Base-by-base conservation (phyloP, 1,284 basidiomycete species). In the Mycena sp. region DNA sequence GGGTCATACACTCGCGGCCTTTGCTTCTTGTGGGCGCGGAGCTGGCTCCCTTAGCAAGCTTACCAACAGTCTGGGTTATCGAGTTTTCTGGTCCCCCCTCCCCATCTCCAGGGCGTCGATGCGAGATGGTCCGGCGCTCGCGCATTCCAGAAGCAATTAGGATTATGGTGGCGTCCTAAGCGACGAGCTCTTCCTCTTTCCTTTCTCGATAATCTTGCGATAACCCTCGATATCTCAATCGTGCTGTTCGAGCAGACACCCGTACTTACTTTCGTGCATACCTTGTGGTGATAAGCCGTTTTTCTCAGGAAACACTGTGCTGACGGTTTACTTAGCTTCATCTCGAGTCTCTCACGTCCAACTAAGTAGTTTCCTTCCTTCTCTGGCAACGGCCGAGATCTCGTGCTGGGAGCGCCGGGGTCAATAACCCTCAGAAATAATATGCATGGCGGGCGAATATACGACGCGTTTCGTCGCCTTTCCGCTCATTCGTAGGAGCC, bases 281-380 rank as follows among this genome's bases (percentile, higher is more conserved):
- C 35, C 56, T 49, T 53, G 28, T 63, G 61, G 61, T 58, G 61
- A 63, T 63, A 63, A 63, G 56, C 61, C 45, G 0, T 32, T 23
- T 48, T 49, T 58, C 61, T 53, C 61, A 53, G 61, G 50, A 50
- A 21, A 32, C 30, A 38, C 38, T 46, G 19, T 51, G 21, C 17
- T 48, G n/a, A 29, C 28, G n/a, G 35, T 19, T 50, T 38, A 32
- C 30, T 35, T 53, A 30, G 41, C 41, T 32, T 26, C 28, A 40
- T 12, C 23, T 21, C 48, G 26, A 23, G 23, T 6, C 26, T 60
- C 52, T 44, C 52, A 61, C 45, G 53, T 50, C 54, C 26, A 62
- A 45, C 41, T 51, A 57, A 35, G 23, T 43, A n/a, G 6, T 43
- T 45, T 37, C 29, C 35, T 16, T 49, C 19, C 28, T 49, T 37